Percentiles rank a stretch among this genome's conserved stretches.
phyloP scores from a whole-genome alignment of 2,329 filamentous ascomycete species.

The Curvularia spicifera region DNA sequence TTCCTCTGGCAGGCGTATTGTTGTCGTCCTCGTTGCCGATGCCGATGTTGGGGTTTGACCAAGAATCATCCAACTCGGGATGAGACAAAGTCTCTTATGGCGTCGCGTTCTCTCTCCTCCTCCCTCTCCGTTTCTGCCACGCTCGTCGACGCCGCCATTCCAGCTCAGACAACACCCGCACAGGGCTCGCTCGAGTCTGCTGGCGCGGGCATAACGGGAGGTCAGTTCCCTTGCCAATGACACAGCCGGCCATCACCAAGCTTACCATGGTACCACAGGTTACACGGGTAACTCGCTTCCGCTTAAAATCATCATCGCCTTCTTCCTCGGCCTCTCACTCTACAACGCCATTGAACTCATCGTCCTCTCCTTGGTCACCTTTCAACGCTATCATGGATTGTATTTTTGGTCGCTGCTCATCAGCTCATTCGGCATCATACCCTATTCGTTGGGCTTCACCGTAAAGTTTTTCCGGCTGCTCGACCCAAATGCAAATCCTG shows the following conservation, averaged over 20 bases:
- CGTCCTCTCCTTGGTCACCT: slow-evolving; percentile 56
- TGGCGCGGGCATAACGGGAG: slow-evolving; percentile 44
- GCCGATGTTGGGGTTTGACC: neutral
- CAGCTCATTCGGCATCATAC: slow-evolving; percentile 54
- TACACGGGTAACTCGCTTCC: slow-evolving; percentile 42
- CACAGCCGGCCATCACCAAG: neutral
- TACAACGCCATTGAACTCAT: slow-evolving; percentile 56
- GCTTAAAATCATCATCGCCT: slow-evolving; percentile 47
- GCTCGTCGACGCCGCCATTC: slow-evolving; percentile 17
- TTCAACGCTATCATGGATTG: slow-evolving; percentile 55
- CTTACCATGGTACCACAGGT: slow-evolving; percentile 24
- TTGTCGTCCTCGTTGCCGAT: neutral
- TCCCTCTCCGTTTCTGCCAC: slow-evolving; percentile 8
- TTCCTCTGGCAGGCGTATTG: neutral
- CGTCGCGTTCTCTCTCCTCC: slow-evolving; percentile 21
- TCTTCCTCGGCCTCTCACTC: slow-evolving; percentile 43
- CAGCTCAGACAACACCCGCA: slow-evolving; percentile 30
- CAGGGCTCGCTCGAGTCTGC: slow-evolving; percentile 38
- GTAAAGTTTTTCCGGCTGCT: slow-evolving; percentile 51
- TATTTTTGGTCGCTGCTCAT: slow-evolving; percentile 60
- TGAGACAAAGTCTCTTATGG: slow-evolving; percentile 19
- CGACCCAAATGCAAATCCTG: slow-evolving; percentile 30
- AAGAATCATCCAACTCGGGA: neutral
- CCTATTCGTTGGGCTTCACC: slow-evolving; percentile 57
- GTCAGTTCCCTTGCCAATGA: slow-evolving; percentile 14